Evolutionary conservation across 768 basidiomycete species (phyloP), one percentile per base, ranked within the genome.

Genomic region (Macrolepiota fuliginosa): DNA sequence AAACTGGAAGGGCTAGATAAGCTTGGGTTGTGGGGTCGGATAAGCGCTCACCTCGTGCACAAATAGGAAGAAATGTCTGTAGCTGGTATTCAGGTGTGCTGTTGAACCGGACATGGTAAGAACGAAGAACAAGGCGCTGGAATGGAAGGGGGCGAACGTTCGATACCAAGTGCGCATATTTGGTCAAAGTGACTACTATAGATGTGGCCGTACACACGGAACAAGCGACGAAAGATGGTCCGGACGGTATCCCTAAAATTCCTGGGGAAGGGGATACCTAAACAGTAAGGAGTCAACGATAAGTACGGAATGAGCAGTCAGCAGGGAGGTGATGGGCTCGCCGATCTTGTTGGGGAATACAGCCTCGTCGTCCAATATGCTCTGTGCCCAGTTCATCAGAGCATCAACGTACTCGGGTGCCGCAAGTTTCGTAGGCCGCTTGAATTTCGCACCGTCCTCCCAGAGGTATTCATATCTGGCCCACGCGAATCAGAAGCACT

Each of bases 111-210:
- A 37, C n/a, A 51, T 42, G 6, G 40, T 46, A 45, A 40, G 52
- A 36, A 35, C 50, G 52, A 22, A 15, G 27, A 12, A 29, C 19
- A 37, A 50, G 27, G 22, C n/a, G 24, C 42, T 15, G 42, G 40
- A 24, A 17, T 24, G 35, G 22, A 17, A 42, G 13, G 5, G 54
- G 36, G 70, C 79, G 42, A 63, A 96, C 96, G 96, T 84, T 99
- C 97, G 56, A 99, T 98, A 4, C 96, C 96, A 50, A 99, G 77
- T 13, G 97, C 97, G 73, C 96, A 98, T 62, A 98, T 93, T 68
- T 98, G 96, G 69, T 98, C 97, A 73, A 99, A 98, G 75, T 99
- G 97, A 67, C 94, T 96, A 80, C 95, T 96, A 79, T 99, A 99
- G 70, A 98, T 88, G 73, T 99, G 97, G 19, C 95, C 97, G 72